A percentile compares a stretch with the other conserved stretches of the same genome.
These are phyloP conservation scores for Achlya hypogyna DNA, from an alignment of 352 stramenopile genomes.

Conservation along the genomic window DNA sequence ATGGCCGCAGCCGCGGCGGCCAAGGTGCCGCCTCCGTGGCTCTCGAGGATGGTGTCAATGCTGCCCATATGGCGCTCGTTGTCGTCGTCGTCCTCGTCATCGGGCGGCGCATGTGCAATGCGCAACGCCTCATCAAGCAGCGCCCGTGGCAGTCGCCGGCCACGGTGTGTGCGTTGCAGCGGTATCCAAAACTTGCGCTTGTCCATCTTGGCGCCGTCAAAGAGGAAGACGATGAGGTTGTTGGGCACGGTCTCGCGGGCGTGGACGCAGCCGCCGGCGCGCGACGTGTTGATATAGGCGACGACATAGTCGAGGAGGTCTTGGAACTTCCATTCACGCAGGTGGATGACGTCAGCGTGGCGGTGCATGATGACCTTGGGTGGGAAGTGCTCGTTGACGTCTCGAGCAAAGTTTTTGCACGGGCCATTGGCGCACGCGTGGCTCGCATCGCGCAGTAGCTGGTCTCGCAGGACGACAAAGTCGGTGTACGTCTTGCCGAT, in stretches of 20 bases:
- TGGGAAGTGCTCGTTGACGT: not conserved
- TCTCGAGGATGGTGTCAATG: constrained; percentile 23
- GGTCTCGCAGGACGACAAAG: not conserved
- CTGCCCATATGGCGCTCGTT: not conserved
- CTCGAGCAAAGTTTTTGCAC: not conserved
- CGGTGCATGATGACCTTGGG: constrained; percentile 1
- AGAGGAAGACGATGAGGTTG: constrained; percentile 19
- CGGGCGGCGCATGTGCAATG: not conserved
- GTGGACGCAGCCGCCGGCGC: not conserved
- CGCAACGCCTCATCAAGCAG: constrained; percentile 7
- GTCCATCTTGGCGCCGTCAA: constrained; percentile 20
- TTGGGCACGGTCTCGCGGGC: constrained; percentile 5
- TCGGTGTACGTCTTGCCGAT: constrained; percentile 14
- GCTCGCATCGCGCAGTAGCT: not conserved
- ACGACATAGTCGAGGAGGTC: constrained; percentile 7
- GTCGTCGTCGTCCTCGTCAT: not conserved
- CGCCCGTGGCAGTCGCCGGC: not conserved
- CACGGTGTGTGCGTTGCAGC: constrained; percentile 2
- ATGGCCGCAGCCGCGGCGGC: constrained; percentile 76
- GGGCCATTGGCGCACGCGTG: not conserved
- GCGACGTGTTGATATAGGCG: constrained; percentile 14
- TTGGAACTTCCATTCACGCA: constrained; percentile 16
- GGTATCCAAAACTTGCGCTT: constrained; percentile 16
- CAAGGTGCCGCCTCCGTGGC: constrained; percentile 79
- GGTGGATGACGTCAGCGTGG: not conserved